phyloP scores from a whole-genome alignment of 352 stramenopile species.

The Globisporangium emineosum region DNA sequence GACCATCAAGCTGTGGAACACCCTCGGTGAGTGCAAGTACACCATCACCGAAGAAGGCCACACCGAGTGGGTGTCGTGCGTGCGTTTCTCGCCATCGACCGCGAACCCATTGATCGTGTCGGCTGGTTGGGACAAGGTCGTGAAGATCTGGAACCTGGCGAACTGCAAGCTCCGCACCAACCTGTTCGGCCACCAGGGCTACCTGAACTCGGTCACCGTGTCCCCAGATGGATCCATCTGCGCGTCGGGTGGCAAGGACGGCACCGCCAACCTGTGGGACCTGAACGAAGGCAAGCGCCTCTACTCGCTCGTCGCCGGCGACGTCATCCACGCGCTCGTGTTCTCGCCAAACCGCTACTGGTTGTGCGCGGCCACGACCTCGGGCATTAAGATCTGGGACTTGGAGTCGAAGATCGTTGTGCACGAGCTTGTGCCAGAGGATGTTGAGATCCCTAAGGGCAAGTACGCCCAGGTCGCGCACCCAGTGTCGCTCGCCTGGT shows the following conservation, averaged over 20 bases:
- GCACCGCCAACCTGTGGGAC: slow-evolving; percentile 99
- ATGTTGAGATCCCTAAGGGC: slow-evolving; percentile 84
- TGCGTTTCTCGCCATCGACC: slow-evolving; percentile 97
- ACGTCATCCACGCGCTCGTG: slow-evolving; percentile 96
- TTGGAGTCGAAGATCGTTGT: slow-evolving; percentile 99
- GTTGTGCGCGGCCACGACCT: slow-evolving; percentile 98
- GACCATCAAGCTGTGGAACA: slow-evolving; percentile 99
- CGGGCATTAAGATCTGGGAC: slow-evolving; percentile 99
- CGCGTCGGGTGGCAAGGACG: slow-evolving; percentile 99
- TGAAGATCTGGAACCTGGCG: slow-evolving; percentile 99
- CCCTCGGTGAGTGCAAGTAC: slow-evolving; percentile 99
- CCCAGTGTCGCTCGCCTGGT: slow-evolving; percentile 98
- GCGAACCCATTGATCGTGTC: slow-evolving; percentile 98
- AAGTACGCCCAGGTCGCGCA: slow-evolving; percentile 94
- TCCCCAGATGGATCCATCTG: slow-evolving; percentile 99
- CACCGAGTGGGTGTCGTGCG: slow-evolving; percentile 99
- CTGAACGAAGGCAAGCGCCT: slow-evolving; percentile 99
- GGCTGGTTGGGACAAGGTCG: slow-evolving; percentile 98
- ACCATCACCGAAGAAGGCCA: slow-evolving; percentile 98
- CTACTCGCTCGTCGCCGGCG: slow-evolving; percentile 97
- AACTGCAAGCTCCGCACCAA: slow-evolving; percentile 99
- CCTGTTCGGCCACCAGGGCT: slow-evolving; percentile 98
- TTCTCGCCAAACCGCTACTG: slow-evolving; percentile 99
- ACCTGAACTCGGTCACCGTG: slow-evolving; percentile 99
- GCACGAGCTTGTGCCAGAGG: slow-evolving; percentile 93